Base-by-base conservation (phyloP, 140 eudicot genomes). In the Cichorium intybus region DNA sequence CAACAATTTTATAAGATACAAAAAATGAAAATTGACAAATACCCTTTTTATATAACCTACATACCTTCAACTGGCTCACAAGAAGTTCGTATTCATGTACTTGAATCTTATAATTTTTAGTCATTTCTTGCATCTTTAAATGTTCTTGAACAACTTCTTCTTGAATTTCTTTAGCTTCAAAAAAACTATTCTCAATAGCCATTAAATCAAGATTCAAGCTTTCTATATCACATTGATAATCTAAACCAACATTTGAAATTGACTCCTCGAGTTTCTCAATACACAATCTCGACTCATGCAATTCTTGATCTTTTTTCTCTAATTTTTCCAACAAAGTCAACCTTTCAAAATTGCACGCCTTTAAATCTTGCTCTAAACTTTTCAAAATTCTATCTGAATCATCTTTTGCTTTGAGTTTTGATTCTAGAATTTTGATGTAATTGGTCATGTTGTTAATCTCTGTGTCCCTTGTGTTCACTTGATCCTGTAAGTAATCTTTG, bases 401-500 rank as follows among this genome's bases (percentile, higher is more conserved):
- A 71, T 79, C 83, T 64, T 75, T 60, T 23, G 56, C 84, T 51
- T 68, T 59, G 45, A 80, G 72, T 60, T 80, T 82, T 34, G 72
- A 68, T 69, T 87, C 87, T 56, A 87, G 84, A 75, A 49, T 64
- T 45, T 67, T 54, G 20, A 80, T 69, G 70, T 75, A 88, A 65
- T 84, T 84, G 12, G 77, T 79, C 72, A 86, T 75, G 64, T 58
- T 26, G 66, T 71, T 77, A 22, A 80, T 75, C 64, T 74, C 86
- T 5, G 53, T 48, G 46, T 82, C 80, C 74, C 81, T 84, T 53
- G 81, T 41, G 63, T 81, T 77, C 49, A 92, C 71, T 46, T 92
- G 95, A 79, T 92, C 98, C 89, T 85, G 98, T 84, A 92, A 68
- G 81, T 80, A 92, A 76, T 92, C 98, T 92, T 79, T 54, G 69